Conservation (phyloP, 305 asterid species). For the Plantago lanceolata region DNA sequence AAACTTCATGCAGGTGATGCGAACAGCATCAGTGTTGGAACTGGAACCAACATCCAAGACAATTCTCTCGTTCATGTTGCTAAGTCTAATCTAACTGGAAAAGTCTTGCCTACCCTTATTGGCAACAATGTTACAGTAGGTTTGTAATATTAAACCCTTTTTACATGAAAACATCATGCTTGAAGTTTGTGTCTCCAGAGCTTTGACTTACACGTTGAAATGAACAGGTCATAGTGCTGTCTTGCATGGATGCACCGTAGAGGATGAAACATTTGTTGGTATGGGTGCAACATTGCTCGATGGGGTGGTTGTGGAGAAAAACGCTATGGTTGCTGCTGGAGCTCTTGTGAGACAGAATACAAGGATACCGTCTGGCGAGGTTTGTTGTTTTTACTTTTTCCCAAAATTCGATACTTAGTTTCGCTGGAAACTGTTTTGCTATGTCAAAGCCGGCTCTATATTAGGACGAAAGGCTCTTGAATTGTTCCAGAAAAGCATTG, state of each 20-base stretch:
- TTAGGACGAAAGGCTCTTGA: constrained; percentile 17
- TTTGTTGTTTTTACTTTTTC: constrained; percentile 30
- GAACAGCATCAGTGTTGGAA: constrained; percentile 73
- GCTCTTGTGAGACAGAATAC: constrained; percentile 95
- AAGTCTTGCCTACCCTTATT: constrained; percentile 72
- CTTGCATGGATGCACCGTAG: constrained; percentile 90
- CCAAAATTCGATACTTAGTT: not conserved
- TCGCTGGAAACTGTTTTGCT: constrained; percentile 9
- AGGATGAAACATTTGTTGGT: constrained; percentile 90
- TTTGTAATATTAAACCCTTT: constrained; percentile 35
- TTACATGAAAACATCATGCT: constrained; percentile 13
- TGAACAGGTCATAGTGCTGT: constrained; percentile 83
- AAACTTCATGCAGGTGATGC: constrained; percentile 61
- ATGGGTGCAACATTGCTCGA: constrained; percentile 97
- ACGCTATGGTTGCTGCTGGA: constrained; percentile 99
- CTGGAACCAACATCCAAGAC: constrained; percentile 94
- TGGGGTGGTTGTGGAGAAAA: constrained; percentile 84
- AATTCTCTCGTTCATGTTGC: constrained; percentile 95
- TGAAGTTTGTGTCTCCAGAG: constrained; percentile 17
- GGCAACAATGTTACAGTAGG: constrained; percentile 94
- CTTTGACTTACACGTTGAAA: constrained; percentile 21
- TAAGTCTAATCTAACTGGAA: constrained; percentile 82
- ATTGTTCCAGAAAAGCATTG: not conserved
- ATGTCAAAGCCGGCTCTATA: constrained; percentile 2
- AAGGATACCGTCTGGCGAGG: constrained; percentile 88